phyloP scores from a whole-genome alignment of 2,329 filamentous ascomycete genomes.

The Zasmidium cellare region DNA sequence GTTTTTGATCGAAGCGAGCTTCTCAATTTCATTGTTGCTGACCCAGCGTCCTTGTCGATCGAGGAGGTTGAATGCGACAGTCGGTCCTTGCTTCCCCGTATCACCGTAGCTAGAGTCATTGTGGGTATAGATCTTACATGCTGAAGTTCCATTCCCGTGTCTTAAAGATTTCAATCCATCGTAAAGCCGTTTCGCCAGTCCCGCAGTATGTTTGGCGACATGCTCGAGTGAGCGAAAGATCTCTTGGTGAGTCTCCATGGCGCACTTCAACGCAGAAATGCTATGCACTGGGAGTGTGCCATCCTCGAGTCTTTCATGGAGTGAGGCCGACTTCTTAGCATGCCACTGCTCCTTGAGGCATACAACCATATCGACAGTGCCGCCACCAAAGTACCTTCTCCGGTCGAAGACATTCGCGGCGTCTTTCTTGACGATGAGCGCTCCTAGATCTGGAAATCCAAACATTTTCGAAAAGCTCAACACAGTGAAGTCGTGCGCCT shows the following conservation, averaged over 20 bases:
- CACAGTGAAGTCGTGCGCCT: constrained; percentile 79
- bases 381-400: constrained; percentile 86
- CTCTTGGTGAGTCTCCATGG: constrained; percentile 66
- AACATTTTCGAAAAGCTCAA: constrained; percentile 98
- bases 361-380: constrained; percentile 88
- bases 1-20: constrained; percentile 72
- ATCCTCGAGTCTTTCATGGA: constrained; percentile 86
- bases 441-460: constrained; percentile 89
- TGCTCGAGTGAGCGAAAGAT: constrained; percentile 68
- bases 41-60: constrained; percentile 71
- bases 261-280: constrained; percentile 78
- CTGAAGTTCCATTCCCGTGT: constrained; percentile 67
- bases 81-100: constrained; percentile 61
- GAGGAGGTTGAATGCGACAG: constrained; percentile 79
- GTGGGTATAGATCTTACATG: constrained; percentile 65
- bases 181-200: constrained; percentile 61
- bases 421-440: constrained; percentile 74
- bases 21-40: constrained; percentile 82
- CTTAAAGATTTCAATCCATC: constrained; percentile 58
- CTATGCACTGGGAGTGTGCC: constrained; percentile 88
- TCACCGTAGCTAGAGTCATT: constrained; percentile 16
- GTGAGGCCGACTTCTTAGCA: constrained; percentile 64
- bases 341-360: constrained; percentile 76
- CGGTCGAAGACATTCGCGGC: constrained; percentile 62
- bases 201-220: constrained; percentile 70